Percentiles rank a stretch among this genome's conserved stretches.
Conservation (phyloP, 2,329 filamentous ascomycete species). For the Arthrobotrys pseudoclavata region DNA sequence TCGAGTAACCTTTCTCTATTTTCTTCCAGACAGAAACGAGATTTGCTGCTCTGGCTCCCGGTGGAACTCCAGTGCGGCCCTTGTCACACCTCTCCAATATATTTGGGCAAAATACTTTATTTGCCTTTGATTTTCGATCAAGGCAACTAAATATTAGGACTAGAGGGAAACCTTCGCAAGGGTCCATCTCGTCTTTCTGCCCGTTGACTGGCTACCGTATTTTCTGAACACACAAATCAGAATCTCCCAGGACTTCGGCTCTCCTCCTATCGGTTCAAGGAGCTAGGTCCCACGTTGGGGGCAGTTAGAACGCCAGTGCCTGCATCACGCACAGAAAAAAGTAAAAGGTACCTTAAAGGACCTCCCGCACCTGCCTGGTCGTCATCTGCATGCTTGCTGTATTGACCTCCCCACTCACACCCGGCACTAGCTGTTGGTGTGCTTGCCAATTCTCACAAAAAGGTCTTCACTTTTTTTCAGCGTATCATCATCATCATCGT, state of each 20-base stretch:
- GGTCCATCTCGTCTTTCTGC: conserved; percentile 43
- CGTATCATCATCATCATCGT: conserved; percentile 57
- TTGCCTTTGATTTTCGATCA: conserved; percentile 45
- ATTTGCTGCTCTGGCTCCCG: conserved; percentile 43
- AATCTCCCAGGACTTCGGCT: conserved; percentile 59
- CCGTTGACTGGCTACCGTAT: conserved; percentile 58
- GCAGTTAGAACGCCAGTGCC: conserved; percentile 57
- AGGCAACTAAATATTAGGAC: conserved; percentile 51
- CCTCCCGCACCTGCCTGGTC: conserved; percentile 59
- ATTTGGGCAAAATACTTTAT: conserved; percentile 42
- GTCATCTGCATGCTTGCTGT: conserved; percentile 58
- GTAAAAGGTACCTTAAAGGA: conserved; percentile 59
- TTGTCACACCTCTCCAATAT: conserved; percentile 51
- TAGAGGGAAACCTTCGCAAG: conserved; percentile 52
- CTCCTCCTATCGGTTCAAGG: conserved; percentile 59
- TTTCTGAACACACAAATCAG: conserved; percentile 54
- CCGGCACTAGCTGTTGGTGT: conserved; percentile 54
- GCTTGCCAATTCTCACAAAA: conserved; percentile 45
- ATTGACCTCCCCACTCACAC: conserved; percentile 52
- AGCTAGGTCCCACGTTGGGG: conserved; percentile 56
- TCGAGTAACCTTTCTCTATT: conserved; percentile 55
- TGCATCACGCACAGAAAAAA: conserved; percentile 56
- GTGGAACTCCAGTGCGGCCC: conserved; percentile 54
- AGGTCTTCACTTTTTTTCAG: conserved; percentile 45
- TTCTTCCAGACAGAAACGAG: conserved; percentile 35